Percentiles rank a stretch among this genome's conserved stretches.
Conservation (phyloP, 2,329 filamentous ascomycete genomes). For the Xylaria sp. region DNA sequence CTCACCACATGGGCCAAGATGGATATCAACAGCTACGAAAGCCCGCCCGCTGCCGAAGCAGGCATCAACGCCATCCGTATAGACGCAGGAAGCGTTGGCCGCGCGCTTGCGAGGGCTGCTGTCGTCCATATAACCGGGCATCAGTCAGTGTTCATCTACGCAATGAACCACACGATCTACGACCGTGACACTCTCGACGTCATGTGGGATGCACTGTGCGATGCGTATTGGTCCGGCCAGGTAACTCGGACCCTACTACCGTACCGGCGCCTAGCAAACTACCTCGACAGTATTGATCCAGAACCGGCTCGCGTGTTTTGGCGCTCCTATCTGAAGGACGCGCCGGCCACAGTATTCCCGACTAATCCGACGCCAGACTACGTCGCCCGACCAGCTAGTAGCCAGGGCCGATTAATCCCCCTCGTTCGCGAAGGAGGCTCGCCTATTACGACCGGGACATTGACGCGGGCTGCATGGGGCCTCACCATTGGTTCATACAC, state of each 20-base stretch:
- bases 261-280: background rate
- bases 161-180: background rate
- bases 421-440: background rate
- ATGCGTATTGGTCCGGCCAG: background rate
- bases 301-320: background rate
- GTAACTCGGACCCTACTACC: background rate
- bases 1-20: background rate
- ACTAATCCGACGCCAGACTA: background rate
- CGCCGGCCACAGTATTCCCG: background rate
- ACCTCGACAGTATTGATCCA: background rate
- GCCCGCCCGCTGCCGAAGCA: background rate
- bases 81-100: background rate
- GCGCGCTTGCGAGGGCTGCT: background rate
- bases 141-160: background rate
- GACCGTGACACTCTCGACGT: background rate
- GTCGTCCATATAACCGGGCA: background rate
- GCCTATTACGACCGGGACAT: background rate
- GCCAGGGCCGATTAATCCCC: background rate
- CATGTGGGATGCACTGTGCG: background rate
- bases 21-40: background rate
- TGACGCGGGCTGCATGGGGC: background rate
- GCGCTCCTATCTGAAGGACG: background rate
- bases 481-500: background rate
- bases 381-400: background rate
- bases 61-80: background rate